These are phyloP conservation scores for Aspergillus transmontanensis DNA, from an alignment of 2,329 filamentous ascomycete genomes.

Conservation along the genomic window DNA sequence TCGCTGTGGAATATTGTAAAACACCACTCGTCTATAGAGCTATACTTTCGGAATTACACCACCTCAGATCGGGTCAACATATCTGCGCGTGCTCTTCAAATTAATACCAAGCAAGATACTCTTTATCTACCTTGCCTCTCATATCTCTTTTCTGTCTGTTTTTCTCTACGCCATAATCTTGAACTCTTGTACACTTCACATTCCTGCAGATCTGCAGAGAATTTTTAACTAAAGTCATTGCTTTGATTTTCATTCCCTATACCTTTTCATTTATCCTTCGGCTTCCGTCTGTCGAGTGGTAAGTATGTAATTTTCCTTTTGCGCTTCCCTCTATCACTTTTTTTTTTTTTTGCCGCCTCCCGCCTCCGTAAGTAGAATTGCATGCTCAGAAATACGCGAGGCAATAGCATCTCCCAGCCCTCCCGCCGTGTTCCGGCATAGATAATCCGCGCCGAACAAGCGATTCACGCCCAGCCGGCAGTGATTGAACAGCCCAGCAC, in stretches of 20 bases:
- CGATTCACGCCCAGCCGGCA: conserved; percentile 35
- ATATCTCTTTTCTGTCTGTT: conserved; percentile 14
- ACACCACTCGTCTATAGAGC: conserved; percentile 1
- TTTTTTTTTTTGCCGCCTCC: conserved; percentile 13
- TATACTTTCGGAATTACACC: conserved; percentile 9
- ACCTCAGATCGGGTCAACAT: conserved; percentile 9
- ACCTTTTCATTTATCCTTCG: too few species aligned
- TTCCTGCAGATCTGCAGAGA: conserved; percentile 12
- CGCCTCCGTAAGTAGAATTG: conserved; percentile 17
- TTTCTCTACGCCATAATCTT: not conserved
- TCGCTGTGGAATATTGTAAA: not conserved
- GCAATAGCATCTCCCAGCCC: conserved; percentile 37
- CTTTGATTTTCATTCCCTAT: not conserved
- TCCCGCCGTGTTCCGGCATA: conserved; percentile 26
- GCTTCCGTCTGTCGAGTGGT: not conserved
- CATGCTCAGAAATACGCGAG: conserved; percentile 41
- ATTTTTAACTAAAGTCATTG: not conserved
- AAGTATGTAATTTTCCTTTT: conserved; percentile 6
- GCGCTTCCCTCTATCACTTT: conserved; percentile 8
- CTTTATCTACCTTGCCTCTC: conserved; percentile 1
- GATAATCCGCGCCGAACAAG: conserved; percentile 43
- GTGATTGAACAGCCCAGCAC: conserved; percentile 22
- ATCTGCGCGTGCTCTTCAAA: conserved; percentile 9
- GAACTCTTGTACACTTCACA: conserved; percentile 1
- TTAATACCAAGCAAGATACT: conserved; percentile 1